Evolutionary conservation across 192 early-diverging fungal genomes (phyloP), one percentile per base, ranked within the genome.

Genomic region (Helicostylum pulchrum): DNA sequence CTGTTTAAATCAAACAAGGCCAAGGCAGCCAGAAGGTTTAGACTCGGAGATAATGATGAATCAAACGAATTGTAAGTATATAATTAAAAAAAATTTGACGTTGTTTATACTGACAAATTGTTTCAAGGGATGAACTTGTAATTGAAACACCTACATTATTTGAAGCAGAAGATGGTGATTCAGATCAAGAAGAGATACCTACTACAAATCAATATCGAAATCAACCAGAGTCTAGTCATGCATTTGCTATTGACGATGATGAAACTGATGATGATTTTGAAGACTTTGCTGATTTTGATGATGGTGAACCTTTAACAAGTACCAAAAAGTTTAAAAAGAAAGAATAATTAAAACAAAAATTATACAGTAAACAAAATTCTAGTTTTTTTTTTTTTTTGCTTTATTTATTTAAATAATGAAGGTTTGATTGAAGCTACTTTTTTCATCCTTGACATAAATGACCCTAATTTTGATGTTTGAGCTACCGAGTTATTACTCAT

Each of bases 71-170:
- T 73, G 55, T 68, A 74, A 68, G 72, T 65, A 12, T 48, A 6
- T 17, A 19, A 15, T 48, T 48, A n/a, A n/a, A n/a, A n/a, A n/a
- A n/a, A n/a, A 19, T 48, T 48, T 14, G 46, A 48, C 12, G n/a
- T 5, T 19, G 6, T 26, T 26, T 26, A 26, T 10, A 9, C 5
- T 48, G 34, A 56, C 9, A 51, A 17, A 17, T 42, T 62, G 14
- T 45, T 17, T 36, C 20, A 62, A 84, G 82, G 49, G 76, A 84
- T 43, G 82, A 80, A 47, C 51, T 81, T 5, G 78, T 81, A 0
- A 69, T 78, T 15, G 80, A 84, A 14, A 62, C 46, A 14, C 61
- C 66, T 0, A 62, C 61, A 7, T 34, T 73, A 11, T 73, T 67
- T 59, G 55, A 57, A 19, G 56, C 58, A 5, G 65, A 58, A n/a